Evolutionary conservation across 2,329 filamentous ascomycete genomes (phyloP).

Genomic region (Phyllosticta capitalensis): DNA sequence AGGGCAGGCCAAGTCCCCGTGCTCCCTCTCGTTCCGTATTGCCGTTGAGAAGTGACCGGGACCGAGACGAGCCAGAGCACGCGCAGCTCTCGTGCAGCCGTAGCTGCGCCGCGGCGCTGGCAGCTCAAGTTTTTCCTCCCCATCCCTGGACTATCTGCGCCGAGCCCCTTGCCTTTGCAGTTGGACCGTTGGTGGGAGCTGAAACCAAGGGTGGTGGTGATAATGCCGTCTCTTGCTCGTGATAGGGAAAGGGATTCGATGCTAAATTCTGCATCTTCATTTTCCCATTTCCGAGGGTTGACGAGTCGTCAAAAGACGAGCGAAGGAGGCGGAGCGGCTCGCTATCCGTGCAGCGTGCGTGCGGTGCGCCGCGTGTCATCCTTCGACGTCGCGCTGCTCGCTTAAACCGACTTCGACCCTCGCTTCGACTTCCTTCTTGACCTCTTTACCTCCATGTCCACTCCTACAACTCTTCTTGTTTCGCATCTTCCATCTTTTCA

Average conservation of each 20-base stretch:
- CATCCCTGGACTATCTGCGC: not conserved
- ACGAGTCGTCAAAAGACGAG: not conserved
- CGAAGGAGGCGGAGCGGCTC: not conserved
- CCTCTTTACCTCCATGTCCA: not conserved
- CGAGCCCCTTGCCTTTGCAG: not conserved
- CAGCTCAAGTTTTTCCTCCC: not conserved
- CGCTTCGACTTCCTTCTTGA: not conserved
- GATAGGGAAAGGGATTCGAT: not conserved
- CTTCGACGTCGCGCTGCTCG: no score
- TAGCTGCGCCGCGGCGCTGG: not conserved
- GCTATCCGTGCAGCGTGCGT: not conserved
- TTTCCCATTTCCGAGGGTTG: not conserved
- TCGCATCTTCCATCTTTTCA: no score
- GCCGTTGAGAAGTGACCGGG: not conserved
- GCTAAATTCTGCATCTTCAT: not conserved
- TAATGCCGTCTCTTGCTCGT: not conserved
- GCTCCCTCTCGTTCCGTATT: not conserved
- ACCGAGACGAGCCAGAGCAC: no score
- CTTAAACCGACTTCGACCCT: not conserved
- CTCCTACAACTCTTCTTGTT: not conserved
- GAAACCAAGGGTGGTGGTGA: not conserved
- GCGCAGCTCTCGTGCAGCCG: not conserved
- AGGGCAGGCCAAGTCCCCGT: not conserved
- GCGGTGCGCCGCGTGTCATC: not conserved
- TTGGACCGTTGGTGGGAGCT: not conserved